Conservation (phyloP, 2,329 filamentous ascomycete species). For the Trichophaea hybrida region DNA sequence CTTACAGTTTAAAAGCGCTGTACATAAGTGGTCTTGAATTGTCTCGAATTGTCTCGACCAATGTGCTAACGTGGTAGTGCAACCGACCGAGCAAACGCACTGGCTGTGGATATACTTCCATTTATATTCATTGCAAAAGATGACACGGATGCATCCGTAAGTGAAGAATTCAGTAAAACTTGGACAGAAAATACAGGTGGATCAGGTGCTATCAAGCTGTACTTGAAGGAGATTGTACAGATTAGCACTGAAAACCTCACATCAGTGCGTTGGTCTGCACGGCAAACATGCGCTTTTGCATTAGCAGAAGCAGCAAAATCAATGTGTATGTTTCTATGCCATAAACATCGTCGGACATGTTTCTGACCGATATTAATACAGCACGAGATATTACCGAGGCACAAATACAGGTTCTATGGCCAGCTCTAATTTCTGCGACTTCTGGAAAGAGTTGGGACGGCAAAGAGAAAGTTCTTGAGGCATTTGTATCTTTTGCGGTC, state of each 20-base stretch:
- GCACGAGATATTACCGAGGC: slow-evolving; percentile 44
- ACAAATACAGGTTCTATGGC: slow-evolving; percentile 59
- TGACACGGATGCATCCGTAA: slow-evolving; percentile 66
- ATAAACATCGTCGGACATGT: slow-evolving; percentile 17
- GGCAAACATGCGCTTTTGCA: slow-evolving; percentile 72
- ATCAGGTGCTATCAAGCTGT: slow-evolving; percentile 63
- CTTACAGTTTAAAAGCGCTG: not conserved
- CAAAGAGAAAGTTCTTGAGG: slow-evolving; percentile 70
- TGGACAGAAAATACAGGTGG: slow-evolving; percentile 89
- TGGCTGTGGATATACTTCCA: slow-evolving; percentile 62
- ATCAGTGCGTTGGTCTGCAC: slow-evolving; percentile 75
- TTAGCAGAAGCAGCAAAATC: slow-evolving; percentile 59
- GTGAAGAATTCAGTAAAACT: slow-evolving; percentile 64
- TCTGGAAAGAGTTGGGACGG: slow-evolving; percentile 83
- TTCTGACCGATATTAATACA: slow-evolving; percentile 12
- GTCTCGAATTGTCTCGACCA: not conserved
- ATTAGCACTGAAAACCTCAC: slow-evolving; percentile 56
- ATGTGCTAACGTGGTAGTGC: slow-evolving; percentile 34
- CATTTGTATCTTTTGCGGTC: slow-evolving; percentile 63
- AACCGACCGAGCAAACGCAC: slow-evolving; percentile 68
- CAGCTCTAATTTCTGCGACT: slow-evolving; percentile 64
- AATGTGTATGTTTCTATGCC: slow-evolving; percentile 41
- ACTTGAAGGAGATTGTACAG: slow-evolving; percentile 64
- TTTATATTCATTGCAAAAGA: slow-evolving; percentile 81
- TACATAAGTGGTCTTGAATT: not conserved